Conservation (phyloP, 73 alveolate species). For the Paramecium sexaurelia region DNA sequence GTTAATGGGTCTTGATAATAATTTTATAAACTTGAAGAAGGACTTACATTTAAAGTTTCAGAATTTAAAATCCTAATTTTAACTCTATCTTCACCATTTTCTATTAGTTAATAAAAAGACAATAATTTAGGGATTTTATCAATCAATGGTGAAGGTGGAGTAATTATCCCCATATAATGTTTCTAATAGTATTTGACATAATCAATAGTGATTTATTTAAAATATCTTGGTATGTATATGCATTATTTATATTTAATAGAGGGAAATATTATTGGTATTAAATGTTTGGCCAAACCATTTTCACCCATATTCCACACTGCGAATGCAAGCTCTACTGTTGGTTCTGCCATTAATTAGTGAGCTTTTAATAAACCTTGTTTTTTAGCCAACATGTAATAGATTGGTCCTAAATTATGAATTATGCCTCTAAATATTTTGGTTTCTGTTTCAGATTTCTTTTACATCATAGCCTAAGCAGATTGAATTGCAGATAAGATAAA, state of each 20-base stretch:
- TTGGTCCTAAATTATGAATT: background rate
- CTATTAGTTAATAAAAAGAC: background rate
- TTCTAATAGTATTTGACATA: background rate
- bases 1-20: background rate
- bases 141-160: background rate
- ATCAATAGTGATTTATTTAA: background rate
- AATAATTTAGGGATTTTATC: background rate
- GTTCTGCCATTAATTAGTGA: background rate
- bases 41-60: background rate
- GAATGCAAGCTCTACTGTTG: slow-evolving; percentile 7
- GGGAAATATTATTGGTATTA: slow-evolving; percentile 43
- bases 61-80: background rate
- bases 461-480: background rate
- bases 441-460: background rate
- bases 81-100: background rate
- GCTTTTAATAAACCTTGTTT: background rate
- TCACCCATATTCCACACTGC: slow-evolving; percentile 67
- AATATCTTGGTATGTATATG: slow-evolving; percentile 45
- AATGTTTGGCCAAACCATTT: slow-evolving; percentile 2
- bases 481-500: background rate
- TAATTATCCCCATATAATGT: background rate
- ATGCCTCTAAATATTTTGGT: background rate
- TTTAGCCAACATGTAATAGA: background rate
- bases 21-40: background rate
- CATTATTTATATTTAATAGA: background rate